phyloP scores from a whole-genome alignment of 2,329 filamentous ascomycete genomes.

The Colletotrichum tofieldiae region DNA sequence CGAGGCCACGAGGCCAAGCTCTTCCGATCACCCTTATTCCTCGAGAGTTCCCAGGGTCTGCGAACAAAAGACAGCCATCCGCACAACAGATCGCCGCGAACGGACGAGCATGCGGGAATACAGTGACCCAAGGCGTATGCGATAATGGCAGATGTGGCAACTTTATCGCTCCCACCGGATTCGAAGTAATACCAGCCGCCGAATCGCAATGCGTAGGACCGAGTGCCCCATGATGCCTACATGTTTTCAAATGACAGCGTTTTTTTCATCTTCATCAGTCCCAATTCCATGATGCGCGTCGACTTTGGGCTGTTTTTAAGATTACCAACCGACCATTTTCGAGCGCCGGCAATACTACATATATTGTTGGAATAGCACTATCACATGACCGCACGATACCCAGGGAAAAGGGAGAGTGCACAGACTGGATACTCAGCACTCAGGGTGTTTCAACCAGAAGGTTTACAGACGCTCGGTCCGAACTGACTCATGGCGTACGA shows the following conservation, averaged over 20 bases:
- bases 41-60: neutral
- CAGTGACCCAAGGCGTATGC: conserved; percentile 18
- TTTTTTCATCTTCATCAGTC: neutral
- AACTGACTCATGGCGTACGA: too few relatives aligned
- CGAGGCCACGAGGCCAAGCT: conserved; percentile 21
- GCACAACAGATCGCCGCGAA: conserved; percentile 12
- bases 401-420: too few relatives aligned
- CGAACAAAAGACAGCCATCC: neutral
- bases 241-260: neutral
- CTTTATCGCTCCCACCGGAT: conserved; percentile 32
- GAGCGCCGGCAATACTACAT: neutral
- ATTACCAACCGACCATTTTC: neutral
- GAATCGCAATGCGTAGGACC: conserved; percentile 20
- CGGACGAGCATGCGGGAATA: conserved; percentile 6
- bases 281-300: too few relatives aligned
- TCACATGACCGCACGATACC: too few relatives aligned
- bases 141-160: conserved; percentile 36
- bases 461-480: too few relatives aligned
- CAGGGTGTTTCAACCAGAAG: too few relatives aligned
- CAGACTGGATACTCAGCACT: too few relatives aligned
- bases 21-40: conserved; percentile 18
- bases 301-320: conserved; percentile 1
- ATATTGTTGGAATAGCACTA: too few relatives aligned
- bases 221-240: neutral
- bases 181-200: conserved; percentile 12